Evolutionary conservation across 1,284 basidiomycete genomes (phyloP), one percentile per base, ranked within the genome.

Genomic region (Polyporus tsugae): DNA sequence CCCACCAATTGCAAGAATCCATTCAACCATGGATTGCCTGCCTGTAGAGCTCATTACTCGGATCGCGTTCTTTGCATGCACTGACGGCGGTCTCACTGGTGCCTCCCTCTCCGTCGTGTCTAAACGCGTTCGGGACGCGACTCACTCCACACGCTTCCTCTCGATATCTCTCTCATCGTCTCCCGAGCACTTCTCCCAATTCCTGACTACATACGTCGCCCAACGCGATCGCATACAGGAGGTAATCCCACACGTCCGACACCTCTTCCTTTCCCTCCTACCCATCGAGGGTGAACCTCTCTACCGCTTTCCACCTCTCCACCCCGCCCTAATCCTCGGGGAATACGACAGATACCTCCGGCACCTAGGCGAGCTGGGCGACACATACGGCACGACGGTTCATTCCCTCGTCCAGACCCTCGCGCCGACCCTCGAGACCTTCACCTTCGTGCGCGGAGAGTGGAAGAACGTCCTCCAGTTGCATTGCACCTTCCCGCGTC

Each of bases 211-310:
- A 22, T 59, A 64, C 19, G 22, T 41, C 11, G 62, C 60, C 11
- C 62, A 64, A 36, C 60, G 62, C 3, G 42, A 39, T 4, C 64
- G 59, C 9, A 22, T 33, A 5, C 25, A 35, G 38, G n/a, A 57
- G 52, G 39, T n/a, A 36, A 22, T 15, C 41, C 49, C 64, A 19
- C 63, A 39, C 19, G 65, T 64, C 17, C 68, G 68, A 6, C 68
- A 66, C 53, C 65, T 70, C 22, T 70, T 42, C 53, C 53, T 70
- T 33, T 65, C 64, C n/a, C 64, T 65, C 38, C 19, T 65, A 25
- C 46, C 46, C 22, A n/a, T 49, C 22, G 46, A 49, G 46, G 46
- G 46, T 25, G 46, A 49, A 49, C 46, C 46, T 13, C 15, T 33
- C 33, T 9, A 60, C 33, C 19, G 46, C 44, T n/a, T 22, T 7